Base-by-base conservation (phyloP, 176 grass and related monocot genomes). In the Triticum timopheevii region DNA sequence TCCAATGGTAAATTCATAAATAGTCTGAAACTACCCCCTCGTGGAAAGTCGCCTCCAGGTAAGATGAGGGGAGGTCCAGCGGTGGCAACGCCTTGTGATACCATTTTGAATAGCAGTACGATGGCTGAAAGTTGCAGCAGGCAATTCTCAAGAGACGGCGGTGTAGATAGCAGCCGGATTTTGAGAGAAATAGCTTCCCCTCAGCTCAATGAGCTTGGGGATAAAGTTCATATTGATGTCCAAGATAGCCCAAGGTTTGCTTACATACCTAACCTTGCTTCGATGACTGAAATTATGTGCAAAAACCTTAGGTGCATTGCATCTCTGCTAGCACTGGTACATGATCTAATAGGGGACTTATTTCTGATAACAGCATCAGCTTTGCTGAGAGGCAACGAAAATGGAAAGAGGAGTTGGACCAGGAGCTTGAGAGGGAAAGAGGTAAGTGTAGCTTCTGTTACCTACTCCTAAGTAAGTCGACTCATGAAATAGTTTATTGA, bases 371-470 rank as follows among this genome's bases (percentile, higher is more conserved):
- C 88, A 98, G 91, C 65, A 61, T 80, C 78, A 96, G 65, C 80
- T 92, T 92, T 17, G 92, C 92, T 25, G 93, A 98, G 54, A 98
- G 61, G 76, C 90, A 89, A 65, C 89, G 77, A 63, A 96, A 94
- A 83, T 99, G 97, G 97, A 96, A 94, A 87, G 92, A 99, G 87
- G 97, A 99, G 79, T 79, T 99, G 50, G 87, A 85, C 83, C 90
- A 91, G 83, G 97, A 99, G 87, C 94, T 99, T 76, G 92, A 96
- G 83, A 93, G 88, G 77, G 86, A 94, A 86, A 93, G 97, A 99
- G 97, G 97, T 94, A 91, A 85, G 73, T 10, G 2, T 10, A 88
- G 54, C 59, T 88, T 82, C 77, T 27, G 56, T 66, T 22, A 35
- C 17, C 50, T 80, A 72, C 54, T 59, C 54, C 54, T 59, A 59